Base-by-base conservation (phyloP, 106 monocot genomes). In the Apostasia shenzhenica region DNA sequence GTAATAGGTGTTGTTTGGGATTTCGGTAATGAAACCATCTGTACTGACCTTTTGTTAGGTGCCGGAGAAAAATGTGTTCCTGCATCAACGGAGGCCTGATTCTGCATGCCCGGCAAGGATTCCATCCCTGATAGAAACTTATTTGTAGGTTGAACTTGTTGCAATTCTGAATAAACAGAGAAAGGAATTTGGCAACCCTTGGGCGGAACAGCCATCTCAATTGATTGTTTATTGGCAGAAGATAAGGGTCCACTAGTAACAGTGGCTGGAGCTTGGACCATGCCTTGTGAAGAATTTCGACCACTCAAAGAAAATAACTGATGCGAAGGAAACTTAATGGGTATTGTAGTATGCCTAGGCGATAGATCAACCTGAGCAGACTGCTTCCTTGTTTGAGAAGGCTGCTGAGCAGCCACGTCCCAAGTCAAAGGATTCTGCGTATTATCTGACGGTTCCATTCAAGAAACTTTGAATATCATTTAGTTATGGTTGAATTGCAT, bases 21-120 rank as follows among this genome's bases (percentile, higher is more conserved):
- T 78, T 79, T 94, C 45, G 78, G 68, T 42, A 79, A 69, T 62
- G 67, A 64, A 48, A 79, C 78, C 59, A 62, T 68, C 39, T 71
- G 86, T 55, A 66, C 43, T 41, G 73, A 59, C 11, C 70, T 62
- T 54, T 88, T 90, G 44, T 69, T 77, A 52, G 60, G 60, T 44
- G 65, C 62, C 43, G 70, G 45, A 11, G 56, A 64, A n/a, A 55
- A 67, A 50, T 69, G 79, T 45, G 70, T 38, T 12, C 54, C 74
- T 46, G 46, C 37, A 80, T 64, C 80, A 54, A 52, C 38, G 52
- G 72, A 54, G 59, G 72, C 48, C 3, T 66, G 42, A 13, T 63
- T 73, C 4, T 73, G 76, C 42, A 60, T 54, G 42, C 66, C 73
- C 6, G 64, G 59, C 0, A 50, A 69, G 10, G 70, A 40, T n/a